Evolutionary conservation across 192 early-diverging fungal species (phyloP), one percentile per base, ranked within the genome.

Genomic region (Backusella morwellensis): DNA sequence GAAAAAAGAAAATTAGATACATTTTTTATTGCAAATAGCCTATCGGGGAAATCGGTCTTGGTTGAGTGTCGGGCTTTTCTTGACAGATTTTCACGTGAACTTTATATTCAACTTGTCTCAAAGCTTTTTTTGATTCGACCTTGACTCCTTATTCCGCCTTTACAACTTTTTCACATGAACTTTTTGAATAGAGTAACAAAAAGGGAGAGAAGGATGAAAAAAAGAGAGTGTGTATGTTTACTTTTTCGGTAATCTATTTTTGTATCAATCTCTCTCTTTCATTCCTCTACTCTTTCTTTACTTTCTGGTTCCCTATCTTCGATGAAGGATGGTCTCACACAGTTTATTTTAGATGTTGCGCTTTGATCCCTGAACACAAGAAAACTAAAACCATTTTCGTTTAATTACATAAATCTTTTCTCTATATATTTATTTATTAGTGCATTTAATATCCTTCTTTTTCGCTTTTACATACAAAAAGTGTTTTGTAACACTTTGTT

Each of bases 51-150:
- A 29, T 63, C 56, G 56, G 56, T 63, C 11, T 40, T 63, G 56
- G 56, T 63, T 26, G 21, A 29, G 21, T 63, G 56, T 23, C 26
- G 23, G 56, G 56, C 23, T 29, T 63, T 63, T 63, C 56, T 63
- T 63, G 56, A 63, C 56, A 63, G 56, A 63, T 63, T 63, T 63
- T 63, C 56, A 63, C 56, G 56, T 63, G 56, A 63, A 63, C 56
- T 63, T 23, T 63, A 29, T 63, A 9, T 29, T 63, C 56, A 26
- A 29, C 26, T 32, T 63, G 26, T 9, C 29, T 29, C 21, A 50
- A n/a, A 4, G 9, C 56, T 29, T 29, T 63, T 29, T 63, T 63
- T 63, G 26, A 63, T 63, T 63, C 54, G 54, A 56, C 54, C n/a
- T 21, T 56, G 42, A n/a, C 56, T 63, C 56, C 56, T 63, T 63